Evolutionary conservation across 78 protist species (phyloP).

Genomic region (Dictyostelium discoideum): dicty_2.7 NC_007091.3:4512001-4512500

Average conservation of each 20-base stretch:
- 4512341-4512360: background rate
- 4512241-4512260: background rate
- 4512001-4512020: background rate
- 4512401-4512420: no score
- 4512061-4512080: background rate
- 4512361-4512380: no score
- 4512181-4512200: background rate
- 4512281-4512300: constrained; percentile 1
- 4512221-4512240: background rate
- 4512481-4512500: background rate
- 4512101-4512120: background rate
- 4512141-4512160: background rate
- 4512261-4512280: background rate
- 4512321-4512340: no score
- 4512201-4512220: background rate
- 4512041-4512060: background rate
- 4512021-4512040: background rate
- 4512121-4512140: background rate
- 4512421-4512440: no score
- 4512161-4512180: background rate
- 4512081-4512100: background rate
- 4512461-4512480: background rate
- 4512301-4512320: background rate
- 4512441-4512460: background rate
- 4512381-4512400: no score